A percentile compares a stretch with the other conserved stretches of the same genome.
Conservation (phyloP, 179 eudicot genomes). For the Heliamphora ciliata region DNA sequence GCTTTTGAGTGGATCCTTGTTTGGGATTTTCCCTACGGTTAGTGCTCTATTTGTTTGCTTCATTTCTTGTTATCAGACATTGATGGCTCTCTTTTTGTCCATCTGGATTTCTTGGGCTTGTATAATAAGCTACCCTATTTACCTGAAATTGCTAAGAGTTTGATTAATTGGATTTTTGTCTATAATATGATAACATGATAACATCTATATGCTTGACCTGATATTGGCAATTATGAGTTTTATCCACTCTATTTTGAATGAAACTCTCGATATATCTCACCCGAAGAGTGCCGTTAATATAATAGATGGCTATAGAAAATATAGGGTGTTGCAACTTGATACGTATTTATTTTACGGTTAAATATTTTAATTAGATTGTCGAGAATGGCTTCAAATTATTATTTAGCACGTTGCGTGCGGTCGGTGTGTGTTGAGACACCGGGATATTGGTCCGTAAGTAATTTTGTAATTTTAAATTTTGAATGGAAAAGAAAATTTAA, state of each 20-base stretch:
- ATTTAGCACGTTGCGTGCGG: too few species aligned
- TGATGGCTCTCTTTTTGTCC: not conserved
- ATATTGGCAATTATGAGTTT: not conserved
- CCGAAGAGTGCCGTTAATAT: not conserved
- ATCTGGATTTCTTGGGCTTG: not conserved
- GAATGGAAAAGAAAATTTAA: too few species aligned
- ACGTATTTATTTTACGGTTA: too few species aligned
- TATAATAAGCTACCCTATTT: not conserved
- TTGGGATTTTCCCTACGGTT: slow-evolving; percentile 58
- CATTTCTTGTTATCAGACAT: not conserved
- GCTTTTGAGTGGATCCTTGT: slow-evolving; percentile 38
- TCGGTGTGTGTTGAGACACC: too few species aligned
- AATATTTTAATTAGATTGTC: too few species aligned
- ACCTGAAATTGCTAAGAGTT: not conserved
- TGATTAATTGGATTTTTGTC: not conserved
- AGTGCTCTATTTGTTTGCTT: slow-evolving; percentile 21
- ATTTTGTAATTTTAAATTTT: too few species aligned
- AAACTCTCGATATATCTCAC: not conserved
- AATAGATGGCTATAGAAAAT: not conserved
- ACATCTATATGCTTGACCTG: not conserved
- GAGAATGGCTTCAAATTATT: too few species aligned
- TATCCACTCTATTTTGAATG: not conserved
- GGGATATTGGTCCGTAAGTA: too few species aligned
- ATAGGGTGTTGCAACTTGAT: too few species aligned
- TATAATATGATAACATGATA: not conserved